These are phyloP conservation scores for Sophora flavescens DNA, from an alignment of 306 rosid species.

Conservation along the genomic window DNA sequence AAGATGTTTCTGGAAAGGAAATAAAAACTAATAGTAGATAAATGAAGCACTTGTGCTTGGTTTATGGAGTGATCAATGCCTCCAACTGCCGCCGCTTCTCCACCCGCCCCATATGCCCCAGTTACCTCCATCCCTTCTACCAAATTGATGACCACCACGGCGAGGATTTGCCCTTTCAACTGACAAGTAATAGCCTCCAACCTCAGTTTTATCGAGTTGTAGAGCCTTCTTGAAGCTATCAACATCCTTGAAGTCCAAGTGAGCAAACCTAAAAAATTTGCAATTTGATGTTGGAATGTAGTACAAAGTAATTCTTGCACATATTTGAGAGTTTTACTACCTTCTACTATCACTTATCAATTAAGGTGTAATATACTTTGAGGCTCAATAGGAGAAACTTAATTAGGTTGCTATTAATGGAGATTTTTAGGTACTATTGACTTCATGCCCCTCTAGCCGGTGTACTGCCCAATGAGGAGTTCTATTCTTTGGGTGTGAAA, in stretches of 20 bases:
- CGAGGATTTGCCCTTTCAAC: constrained; percentile 71
- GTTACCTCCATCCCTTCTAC: constrained; percentile 36
- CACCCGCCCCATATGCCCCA: constrained; percentile 44
- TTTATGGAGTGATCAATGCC: constrained; percentile 52
- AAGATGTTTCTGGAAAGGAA: background rate
- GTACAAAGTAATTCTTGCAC: constrained; percentile 14
- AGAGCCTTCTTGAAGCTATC: constrained; percentile 61
- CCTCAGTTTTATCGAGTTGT: constrained; percentile 54
- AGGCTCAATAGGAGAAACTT: too few species aligned
- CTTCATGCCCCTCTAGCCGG: background rate
- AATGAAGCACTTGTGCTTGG: constrained; percentile 48
- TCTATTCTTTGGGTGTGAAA: background rate
- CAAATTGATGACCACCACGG: constrained; percentile 22
- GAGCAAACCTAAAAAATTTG: constrained; percentile 64
- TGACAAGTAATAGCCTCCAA: constrained; percentile 51
- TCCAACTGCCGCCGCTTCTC: constrained; percentile 46
- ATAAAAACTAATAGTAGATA: background rate
- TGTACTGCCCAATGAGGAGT: background rate
- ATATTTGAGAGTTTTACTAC: too few species aligned
- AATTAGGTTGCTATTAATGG: background rate
- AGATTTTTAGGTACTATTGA: background rate
- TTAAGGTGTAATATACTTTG: too few species aligned
- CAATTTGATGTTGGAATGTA: constrained; percentile 34
- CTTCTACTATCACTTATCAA: too few species aligned
- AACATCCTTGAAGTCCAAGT: constrained; percentile 69